A percentile compares a stretch with the other conserved stretches of the same genome.
Evolutionary conservation across 192 early-diverging fungal genomes (phyloP).

Genomic region (Dispira simplex): DNA sequence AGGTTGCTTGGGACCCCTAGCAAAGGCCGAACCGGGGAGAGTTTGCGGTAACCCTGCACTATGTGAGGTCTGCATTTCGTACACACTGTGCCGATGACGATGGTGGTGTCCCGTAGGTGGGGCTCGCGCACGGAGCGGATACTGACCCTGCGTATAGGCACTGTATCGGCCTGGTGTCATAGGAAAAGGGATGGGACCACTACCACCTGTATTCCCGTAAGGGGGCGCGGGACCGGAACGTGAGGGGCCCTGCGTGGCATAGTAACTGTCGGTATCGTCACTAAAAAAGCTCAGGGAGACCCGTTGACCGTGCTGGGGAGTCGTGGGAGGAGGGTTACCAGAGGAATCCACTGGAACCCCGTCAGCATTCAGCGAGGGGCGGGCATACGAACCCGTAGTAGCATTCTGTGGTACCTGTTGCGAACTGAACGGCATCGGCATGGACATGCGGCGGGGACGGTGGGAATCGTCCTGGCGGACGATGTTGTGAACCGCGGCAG

Average conservation of each 20-base stretch:
- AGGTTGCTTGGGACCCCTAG: neutral
- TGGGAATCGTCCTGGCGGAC: neutral
- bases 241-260: neutral
- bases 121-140: neutral
- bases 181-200: neutral
- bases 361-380: too few species aligned
- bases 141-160: neutral
- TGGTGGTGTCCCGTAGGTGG: slow-evolving; percentile 9
- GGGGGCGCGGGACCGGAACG: neutral
- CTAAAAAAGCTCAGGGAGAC: neutral
- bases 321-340: neutral
- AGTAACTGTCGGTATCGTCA: slow-evolving; percentile 5
- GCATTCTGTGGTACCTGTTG: neutral
- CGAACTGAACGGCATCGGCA: slow-evolving; percentile 2
- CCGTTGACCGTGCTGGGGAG: neutral
- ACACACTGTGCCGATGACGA: slow-evolving; percentile 8
- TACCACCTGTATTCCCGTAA: neutral
- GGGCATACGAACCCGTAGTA: neutral
- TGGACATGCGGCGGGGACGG: slow-evolving; percentile 8
- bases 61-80: neutral
- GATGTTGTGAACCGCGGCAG: neutral
- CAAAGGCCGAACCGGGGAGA: neutral
- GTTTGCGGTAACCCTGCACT: neutral
- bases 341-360: neutral
- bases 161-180: slow-evolving; percentile 8